A percentile compares a stretch with the other conserved stretches of the same genome.
Evolutionary conservation across 106 monocot genomes (phyloP).

Genomic region (Ottelia alismoides): DNA sequence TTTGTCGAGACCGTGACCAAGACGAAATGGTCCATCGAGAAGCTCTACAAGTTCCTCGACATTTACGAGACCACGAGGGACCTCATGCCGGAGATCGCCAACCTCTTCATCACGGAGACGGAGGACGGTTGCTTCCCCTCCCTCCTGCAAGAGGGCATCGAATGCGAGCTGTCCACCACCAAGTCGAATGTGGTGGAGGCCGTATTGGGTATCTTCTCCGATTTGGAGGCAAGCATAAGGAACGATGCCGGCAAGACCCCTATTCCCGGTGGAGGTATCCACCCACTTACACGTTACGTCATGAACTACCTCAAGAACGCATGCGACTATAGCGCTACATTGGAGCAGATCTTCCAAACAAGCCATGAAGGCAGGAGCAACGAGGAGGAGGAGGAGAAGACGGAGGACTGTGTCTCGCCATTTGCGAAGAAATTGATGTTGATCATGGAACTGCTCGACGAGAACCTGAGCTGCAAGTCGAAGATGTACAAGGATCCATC

Average conservation of each 20-base stretch:
- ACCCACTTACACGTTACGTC: conserved; percentile 25
- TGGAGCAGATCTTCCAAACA: conserved; percentile 13
- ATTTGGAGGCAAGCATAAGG: conserved; percentile 16
- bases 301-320: conserved; percentile 29
- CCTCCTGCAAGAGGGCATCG: conserved; percentile 6
- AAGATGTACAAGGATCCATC: too few relatives aligned
- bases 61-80: conserved; percentile 42
- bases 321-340: conserved; percentile 21
- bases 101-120: conserved; percentile 3
- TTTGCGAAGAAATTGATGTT: conserved; percentile 21
- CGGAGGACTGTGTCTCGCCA: conserved; percentile 3
- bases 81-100: conserved; percentile 13
- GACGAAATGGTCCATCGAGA: conserved; percentile 50
- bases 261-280: conserved; percentile 24
- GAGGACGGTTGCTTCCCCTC: background rate
- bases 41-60: conserved; percentile 62
- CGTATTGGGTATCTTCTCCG: conserved; percentile 20
- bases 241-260: conserved; percentile 22
- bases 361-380: background rate
- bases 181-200: conserved; percentile 15
- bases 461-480: too few relatives aligned
- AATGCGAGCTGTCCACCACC: conserved; percentile 5
- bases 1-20: conserved; percentile 44
- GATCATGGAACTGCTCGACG: conserved; percentile 33
- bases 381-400: background rate